Percentiles rank a stretch among this genome's conserved stretches.
Evolutionary conservation across 1,284 basidiomycete species (phyloP).

Genomic region (Malassezia caprae): DNA sequence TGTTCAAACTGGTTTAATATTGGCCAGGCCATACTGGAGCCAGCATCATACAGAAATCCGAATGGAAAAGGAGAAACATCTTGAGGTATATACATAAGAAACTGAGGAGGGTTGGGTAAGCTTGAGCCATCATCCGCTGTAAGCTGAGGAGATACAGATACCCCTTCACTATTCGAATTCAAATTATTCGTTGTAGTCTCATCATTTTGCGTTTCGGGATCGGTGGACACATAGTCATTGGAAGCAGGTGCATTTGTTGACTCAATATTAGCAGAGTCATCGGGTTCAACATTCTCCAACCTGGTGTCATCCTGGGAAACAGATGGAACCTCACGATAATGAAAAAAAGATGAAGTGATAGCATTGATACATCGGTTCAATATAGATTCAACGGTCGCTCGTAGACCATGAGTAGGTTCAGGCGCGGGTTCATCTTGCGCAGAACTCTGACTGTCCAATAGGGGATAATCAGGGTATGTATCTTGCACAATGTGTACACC

Average conservation of each 20-base stretch:
- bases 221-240: background rate
- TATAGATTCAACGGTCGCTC: background rate
- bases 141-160: background rate
- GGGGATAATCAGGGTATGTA: background rate
- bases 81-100: conserved; percentile 31
- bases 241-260: background rate
- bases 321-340: background rate
- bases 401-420: background rate
- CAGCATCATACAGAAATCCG: conserved; percentile 34
- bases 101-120: background rate
- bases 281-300: background rate
- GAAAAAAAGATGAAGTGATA: background rate
- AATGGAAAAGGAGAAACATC: conserved; percentile 35
- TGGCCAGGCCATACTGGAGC: conserved; percentile 31
- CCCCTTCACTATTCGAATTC: background rate
- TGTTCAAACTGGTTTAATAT: conserved; percentile 15
- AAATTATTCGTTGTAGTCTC: background rate
- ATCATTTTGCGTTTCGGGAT: background rate
- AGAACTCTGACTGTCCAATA: background rate
- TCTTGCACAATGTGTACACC: background rate
- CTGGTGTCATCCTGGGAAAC: background rate
- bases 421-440: background rate
- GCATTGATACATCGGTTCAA: background rate
- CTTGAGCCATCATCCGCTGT: background rate
- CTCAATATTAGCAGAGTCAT: background rate